phyloP scores from a whole-genome alignment of 1,284 basidiomycete species.

The Leccinum griseonigrum region DNA sequence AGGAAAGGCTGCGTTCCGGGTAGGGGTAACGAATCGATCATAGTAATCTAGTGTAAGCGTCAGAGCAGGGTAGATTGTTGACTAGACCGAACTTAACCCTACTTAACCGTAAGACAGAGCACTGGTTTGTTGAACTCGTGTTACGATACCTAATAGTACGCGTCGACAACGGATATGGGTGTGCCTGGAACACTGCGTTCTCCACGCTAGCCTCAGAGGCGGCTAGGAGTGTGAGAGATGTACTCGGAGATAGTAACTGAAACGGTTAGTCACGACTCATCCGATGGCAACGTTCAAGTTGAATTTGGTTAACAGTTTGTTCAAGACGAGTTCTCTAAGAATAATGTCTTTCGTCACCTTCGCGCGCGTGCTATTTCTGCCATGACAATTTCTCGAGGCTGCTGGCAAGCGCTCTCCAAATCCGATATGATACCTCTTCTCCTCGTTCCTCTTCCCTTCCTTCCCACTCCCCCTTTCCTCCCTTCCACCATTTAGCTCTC shows the following conservation, averaged over 20 bases:
- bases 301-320: not conserved
- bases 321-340: not conserved
- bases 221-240: too few relatives aligned
- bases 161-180: not conserved
- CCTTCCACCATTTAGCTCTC: conserved; percentile 8
- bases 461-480: conserved; percentile 12
- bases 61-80: not conserved
- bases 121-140: conserved; percentile 22
- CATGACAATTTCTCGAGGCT: conserved; percentile 32
- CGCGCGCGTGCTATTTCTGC: conserved; percentile 19
- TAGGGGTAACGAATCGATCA: conserved; percentile 13
- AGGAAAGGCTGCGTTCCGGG: conserved; percentile 54
- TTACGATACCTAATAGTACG: not conserved
- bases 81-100: too few relatives aligned
- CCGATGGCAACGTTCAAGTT: not conserved
- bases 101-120: not conserved
- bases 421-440: not conserved
- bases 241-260: not conserved
- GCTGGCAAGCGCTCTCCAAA: conserved; percentile 2
- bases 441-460: conserved; percentile 19
- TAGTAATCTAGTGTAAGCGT: not conserved
- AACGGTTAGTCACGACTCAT: not conserved
- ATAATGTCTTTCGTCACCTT: conserved; percentile 1
- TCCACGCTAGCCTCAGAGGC: not conserved
- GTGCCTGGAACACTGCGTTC: not conserved